phyloP scores from a whole-genome alignment of 495 filamentous ascomycete genomes.

The Clavariopsis aquatica region DNA sequence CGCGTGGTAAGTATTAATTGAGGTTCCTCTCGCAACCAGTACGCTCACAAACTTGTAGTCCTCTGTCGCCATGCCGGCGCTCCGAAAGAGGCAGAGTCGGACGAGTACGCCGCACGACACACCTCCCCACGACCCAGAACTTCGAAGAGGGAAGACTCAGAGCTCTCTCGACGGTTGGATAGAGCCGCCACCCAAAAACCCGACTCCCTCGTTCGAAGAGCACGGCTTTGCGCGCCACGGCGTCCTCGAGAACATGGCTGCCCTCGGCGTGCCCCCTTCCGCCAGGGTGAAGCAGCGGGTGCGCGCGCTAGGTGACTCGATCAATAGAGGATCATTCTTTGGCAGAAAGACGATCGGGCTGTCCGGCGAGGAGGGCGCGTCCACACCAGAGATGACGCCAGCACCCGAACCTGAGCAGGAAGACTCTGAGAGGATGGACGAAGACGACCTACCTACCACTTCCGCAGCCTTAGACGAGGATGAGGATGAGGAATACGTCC shows the following conservation, averaged over 20 bases:
- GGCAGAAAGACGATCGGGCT: constrained; percentile 18
- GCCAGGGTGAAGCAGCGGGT: constrained; percentile 48
- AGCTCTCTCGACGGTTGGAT: constrained; percentile 62
- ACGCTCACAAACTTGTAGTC: constrained; percentile 28
- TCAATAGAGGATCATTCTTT: not conserved
- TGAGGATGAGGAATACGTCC: constrained; percentile 45
- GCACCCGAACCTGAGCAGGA: constrained; percentile 32
- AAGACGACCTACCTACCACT: constrained; percentile 15
- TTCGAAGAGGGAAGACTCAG: constrained; percentile 40
- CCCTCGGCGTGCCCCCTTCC: constrained; percentile 65
- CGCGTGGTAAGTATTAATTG: constrained; percentile 34
- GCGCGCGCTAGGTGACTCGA: constrained; percentile 42
- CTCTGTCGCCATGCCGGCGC: constrained; percentile 30
- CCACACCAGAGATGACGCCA: constrained; percentile 40
- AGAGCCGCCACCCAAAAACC: constrained; percentile 67
- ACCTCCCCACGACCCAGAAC: constrained; percentile 39
- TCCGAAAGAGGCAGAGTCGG: constrained; percentile 43
- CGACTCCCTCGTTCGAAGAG: constrained; percentile 70
- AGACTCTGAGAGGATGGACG: constrained; percentile 32
- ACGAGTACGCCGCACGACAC: constrained; percentile 57
- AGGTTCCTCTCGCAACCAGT: not conserved
- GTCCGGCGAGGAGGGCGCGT: constrained; percentile 29
- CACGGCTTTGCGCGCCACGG: constrained; percentile 61
- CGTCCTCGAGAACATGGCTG: constrained; percentile 69
- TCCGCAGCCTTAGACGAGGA: constrained; percentile 37